Evolutionary conservation across 2,329 filamentous ascomycete genomes (phyloP), one percentile per base, ranked within the genome.

Genomic region (Beauveria scarabaeidicola): DNA sequence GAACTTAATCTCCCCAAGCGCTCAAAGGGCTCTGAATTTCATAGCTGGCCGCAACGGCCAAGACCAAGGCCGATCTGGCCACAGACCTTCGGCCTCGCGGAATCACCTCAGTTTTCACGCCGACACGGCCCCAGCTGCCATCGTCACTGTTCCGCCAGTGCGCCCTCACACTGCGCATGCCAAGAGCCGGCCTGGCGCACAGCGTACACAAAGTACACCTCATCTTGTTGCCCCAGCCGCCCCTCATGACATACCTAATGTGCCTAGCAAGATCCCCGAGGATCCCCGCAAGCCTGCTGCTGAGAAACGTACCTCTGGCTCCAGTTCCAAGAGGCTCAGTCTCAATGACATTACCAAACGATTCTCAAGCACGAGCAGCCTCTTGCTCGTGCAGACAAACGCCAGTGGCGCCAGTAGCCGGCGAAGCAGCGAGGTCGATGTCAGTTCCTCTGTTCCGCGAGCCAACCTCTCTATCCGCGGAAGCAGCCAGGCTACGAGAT

Each of bases 291-390:
- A 68, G 57, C 61, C 70, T 48, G 67, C 66, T 58, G 67, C 68
- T 52, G 78, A 81, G 58, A 80, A 81, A 63, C 78, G 80, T 36
- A 74, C 76, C 52, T 85, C 82, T 29, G 74, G 73, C 44, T 80
- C 78, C 53, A 83, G 79, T 67, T 72, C 73, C 51, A 85, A 85
- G 73, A 77, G 81, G 61, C 76, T 84, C 59, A 84, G 81, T 72
- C 84, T 86, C 64, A 81, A 77, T 64, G 83, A 87, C 58, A 83
- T 85, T 63, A 80, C 81, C 51, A 83, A 81, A 68, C 75, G 81
- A 62, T 69, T 86, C 58, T 85, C 81, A 65, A 84, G 80, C 68
- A 84, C 81, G 55, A 84, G 81, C 67, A 84, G 79, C 69, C 71
- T 84, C 67, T 73, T 86, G 57, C 74, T 85, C 50, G 76, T 84